phyloP scores from a whole-genome alignment of 441 rosid genomes.

The Pelargonium australe region DNA sequence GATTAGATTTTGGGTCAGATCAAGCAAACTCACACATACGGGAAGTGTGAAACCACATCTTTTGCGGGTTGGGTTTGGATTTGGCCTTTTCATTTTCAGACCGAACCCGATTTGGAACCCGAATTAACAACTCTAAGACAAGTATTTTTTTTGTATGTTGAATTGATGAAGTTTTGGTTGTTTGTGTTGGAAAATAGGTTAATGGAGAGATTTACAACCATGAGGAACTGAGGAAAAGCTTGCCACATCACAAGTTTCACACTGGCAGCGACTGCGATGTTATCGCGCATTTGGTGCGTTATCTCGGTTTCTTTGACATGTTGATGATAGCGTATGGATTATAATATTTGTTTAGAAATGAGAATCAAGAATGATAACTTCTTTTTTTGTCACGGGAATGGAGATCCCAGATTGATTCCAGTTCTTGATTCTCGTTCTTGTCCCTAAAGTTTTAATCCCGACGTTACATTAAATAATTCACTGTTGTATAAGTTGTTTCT shows the following conservation, averaged over 20 bases:
- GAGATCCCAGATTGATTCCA: too few relatives aligned
- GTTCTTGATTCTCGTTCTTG: too few relatives aligned
- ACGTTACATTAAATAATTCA: not conserved
- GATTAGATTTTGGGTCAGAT: too few relatives aligned
- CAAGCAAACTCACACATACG: too few relatives aligned
- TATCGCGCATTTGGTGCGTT: conserved; percentile 90
- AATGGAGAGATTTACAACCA: conserved; percentile 98
- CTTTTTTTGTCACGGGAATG: not conserved
- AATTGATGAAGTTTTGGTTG: too few relatives aligned
- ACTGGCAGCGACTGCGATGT: conserved; percentile 99
- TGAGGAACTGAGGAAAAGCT: conserved; percentile 48
- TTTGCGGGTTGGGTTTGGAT: not conserved
- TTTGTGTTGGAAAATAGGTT: conserved; percentile 38
- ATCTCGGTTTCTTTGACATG: not conserved
- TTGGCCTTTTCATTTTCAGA: too few relatives aligned
- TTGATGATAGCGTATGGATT: not conserved
- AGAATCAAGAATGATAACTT: too few relatives aligned
- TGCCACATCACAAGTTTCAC: conserved; percentile 62
- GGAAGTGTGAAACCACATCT: not conserved
- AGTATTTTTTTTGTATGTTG: not conserved
- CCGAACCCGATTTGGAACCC: too few relatives aligned
- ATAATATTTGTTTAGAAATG: too few relatives aligned
- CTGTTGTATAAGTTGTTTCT: not conserved
- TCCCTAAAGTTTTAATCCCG: conserved; percentile 6
- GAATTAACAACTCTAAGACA: too few relatives aligned